Conservation (phyloP, 345 rosid genomes). For the Eucalyptus cloeziana region DNA sequence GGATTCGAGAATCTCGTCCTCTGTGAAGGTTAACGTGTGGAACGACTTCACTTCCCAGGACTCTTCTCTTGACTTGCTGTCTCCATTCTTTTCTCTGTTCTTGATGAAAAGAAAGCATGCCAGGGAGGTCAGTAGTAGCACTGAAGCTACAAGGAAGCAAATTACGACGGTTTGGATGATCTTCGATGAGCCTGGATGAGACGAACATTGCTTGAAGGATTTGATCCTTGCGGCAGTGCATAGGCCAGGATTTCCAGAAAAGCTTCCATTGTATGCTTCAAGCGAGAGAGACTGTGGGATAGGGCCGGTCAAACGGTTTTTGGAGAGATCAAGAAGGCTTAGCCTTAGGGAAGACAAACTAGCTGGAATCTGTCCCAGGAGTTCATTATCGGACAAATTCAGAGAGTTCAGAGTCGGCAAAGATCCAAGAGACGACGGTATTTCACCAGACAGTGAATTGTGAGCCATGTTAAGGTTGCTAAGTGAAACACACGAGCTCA, state of each 20-base stretch:
- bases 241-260: conserved; percentile 55
- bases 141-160: conserved; percentile 36
- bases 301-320: conserved; percentile 51
- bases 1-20: conserved; percentile 81
- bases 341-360: conserved; percentile 57
- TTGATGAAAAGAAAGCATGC: conserved; percentile 39
- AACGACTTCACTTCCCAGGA: conserved; percentile 82
- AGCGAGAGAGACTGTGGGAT: conserved; percentile 58
- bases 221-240: conserved; percentile 44
- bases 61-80: conserved; percentile 45
- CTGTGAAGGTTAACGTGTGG: conserved; percentile 51
- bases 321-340: conserved; percentile 75
- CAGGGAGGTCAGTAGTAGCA: conserved; percentile 39
- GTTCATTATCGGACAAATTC: conserved; percentile 54
- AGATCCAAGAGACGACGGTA: conserved; percentile 61
- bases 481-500: conserved; percentile 52
- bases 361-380: conserved; percentile 56
- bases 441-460: conserved; percentile 53
- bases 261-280: conserved; percentile 68
- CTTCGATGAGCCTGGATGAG: conserved; percentile 25
- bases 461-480: conserved; percentile 55
- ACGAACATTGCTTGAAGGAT: conserved; percentile 41
- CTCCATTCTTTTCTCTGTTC: conserved; percentile 35
- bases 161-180: conserved; percentile 26
- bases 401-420: conserved; percentile 61